phyloP scores from a whole-genome alignment of 352 stramenopile genomes.

The Pythium dissimile region DNA sequence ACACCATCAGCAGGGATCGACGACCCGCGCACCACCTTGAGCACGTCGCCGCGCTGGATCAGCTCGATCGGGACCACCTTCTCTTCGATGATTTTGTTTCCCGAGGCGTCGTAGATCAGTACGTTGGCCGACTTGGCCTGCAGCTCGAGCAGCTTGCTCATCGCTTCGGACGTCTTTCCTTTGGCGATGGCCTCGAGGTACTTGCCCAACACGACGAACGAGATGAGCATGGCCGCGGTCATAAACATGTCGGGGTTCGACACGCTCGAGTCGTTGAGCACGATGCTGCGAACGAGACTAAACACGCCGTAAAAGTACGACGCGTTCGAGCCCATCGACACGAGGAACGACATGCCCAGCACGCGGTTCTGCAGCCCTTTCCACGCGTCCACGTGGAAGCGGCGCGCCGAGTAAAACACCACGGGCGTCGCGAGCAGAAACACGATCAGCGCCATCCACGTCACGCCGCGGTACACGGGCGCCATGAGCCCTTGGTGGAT shows the following conservation, averaged over 20 bases:
- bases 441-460: slow-evolving; percentile 76
- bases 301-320: slow-evolving; percentile 96
- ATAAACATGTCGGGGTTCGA: slow-evolving; percentile 93
- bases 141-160: slow-evolving; percentile 95
- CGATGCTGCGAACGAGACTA: slow-evolving; percentile 71
- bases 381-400: slow-evolving; percentile 94
- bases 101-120: slow-evolving; percentile 74
- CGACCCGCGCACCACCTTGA: slow-evolving; percentile 92
- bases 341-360: slow-evolving; percentile 97
- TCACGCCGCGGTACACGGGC: slow-evolving; percentile 52
- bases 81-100: slow-evolving; percentile 59
- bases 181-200: slow-evolving; percentile 94
- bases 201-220: slow-evolving; percentile 98
- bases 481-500: slow-evolving; percentile 51
- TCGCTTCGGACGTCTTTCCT: slow-evolving; percentile 91
- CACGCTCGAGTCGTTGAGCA: slow-evolving; percentile 65
- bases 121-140: slow-evolving; percentile 94
- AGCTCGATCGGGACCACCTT: slow-evolving; percentile 81
- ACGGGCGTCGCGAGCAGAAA: slow-evolving; percentile 91
- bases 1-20: slow-evolving; percentile 93
- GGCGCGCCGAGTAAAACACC: slow-evolving; percentile 91
- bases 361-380: slow-evolving; percentile 87
- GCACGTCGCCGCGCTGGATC: slow-evolving; percentile 90
- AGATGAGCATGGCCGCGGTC: slow-evolving; percentile 97
- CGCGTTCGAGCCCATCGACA: slow-evolving; percentile 95